Conservation (phyloP, 176 grass and related monocot genomes). For the Tillandsia leiboldiana region DNA sequence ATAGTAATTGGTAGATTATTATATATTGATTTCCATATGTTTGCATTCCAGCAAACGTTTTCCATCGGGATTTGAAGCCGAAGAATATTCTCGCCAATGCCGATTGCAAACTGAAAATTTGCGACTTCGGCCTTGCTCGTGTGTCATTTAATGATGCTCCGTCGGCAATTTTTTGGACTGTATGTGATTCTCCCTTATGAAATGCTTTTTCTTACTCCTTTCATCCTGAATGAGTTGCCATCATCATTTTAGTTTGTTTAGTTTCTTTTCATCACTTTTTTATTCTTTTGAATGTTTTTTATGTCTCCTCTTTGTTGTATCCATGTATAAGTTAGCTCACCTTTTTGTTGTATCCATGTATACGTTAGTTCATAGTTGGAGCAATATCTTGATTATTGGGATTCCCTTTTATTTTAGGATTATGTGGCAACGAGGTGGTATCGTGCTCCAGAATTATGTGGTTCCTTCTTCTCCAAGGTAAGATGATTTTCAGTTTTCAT, state of each 20-base stretch:
- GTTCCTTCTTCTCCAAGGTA: conserved; percentile 82
- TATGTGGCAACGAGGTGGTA: conserved; percentile 89
- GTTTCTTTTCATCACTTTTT: neutral
- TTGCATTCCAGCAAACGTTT: conserved; percentile 48
- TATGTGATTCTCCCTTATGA: conserved; percentile 30
- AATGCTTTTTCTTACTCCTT: neutral
- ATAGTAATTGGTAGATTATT: neutral
- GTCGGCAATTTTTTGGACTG: conserved; percentile 80
- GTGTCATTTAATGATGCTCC: conserved; percentile 73
- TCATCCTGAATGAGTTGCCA: neutral
- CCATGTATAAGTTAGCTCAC: neutral
- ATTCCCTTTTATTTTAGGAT: conserved; percentile 32
- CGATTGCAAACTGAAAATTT: conserved; percentile 76
- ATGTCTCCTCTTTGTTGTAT: neutral
- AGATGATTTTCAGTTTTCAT: conserved; percentile 10
- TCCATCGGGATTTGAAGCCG: conserved; percentile 77
- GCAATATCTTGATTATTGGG: neutral
- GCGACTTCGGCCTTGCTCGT: conserved; percentile 72
- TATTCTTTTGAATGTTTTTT: neutral
- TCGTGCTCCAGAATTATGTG: conserved; percentile 74
- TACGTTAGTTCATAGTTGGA: neutral
- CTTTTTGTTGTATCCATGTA: neutral
- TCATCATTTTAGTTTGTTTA: neutral
- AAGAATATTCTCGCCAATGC: conserved; percentile 76
- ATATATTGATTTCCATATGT: neutral